Evolutionary conservation across 2,329 filamentous ascomycete species (phyloP).

Genomic region (Cytospora piceae): DNA sequence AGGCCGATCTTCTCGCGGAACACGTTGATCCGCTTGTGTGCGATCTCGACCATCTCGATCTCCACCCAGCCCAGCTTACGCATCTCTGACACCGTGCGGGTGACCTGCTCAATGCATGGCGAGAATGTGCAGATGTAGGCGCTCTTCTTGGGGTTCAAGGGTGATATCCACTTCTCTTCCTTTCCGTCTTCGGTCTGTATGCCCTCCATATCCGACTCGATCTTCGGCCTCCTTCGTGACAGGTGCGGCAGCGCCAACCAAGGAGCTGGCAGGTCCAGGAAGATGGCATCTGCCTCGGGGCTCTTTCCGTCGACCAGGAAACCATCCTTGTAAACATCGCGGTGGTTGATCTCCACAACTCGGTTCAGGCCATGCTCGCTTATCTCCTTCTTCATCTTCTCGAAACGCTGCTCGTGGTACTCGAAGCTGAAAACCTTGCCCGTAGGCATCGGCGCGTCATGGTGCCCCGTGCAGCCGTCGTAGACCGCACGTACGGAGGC

Average conservation of each 20-base stretch:
- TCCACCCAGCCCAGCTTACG: conserved; percentile 85
- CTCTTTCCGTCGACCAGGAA: conserved; percentile 66
- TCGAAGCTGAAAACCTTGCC: conserved; percentile 84
- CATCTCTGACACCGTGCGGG: conserved; percentile 79
- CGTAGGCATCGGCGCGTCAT: conserved; percentile 45
- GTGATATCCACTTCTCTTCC: conserved; percentile 53
- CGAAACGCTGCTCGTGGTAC: conserved; percentile 73
- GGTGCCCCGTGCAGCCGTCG: conserved; percentile 59
- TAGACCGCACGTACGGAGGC: conserved; percentile 77
- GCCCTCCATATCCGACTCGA: conserved; percentile 32
- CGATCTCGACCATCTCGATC: conserved; percentile 91
- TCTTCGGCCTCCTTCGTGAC: conserved; percentile 54
- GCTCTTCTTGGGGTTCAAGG: conserved; percentile 71
- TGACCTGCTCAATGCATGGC: conserved; percentile 96
- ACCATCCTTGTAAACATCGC: conserved; percentile 77
- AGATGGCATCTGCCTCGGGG: conserved; percentile 71
- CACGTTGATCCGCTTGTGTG: conserved; percentile 78
- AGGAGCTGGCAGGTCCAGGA: conserved; percentile 79
- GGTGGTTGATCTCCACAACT: conserved; percentile 73
- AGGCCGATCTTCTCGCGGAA: conserved; percentile 80
- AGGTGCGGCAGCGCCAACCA: conserved; percentile 80
- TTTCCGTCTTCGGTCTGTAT: conserved; percentile 27
- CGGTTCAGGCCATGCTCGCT: conserved; percentile 66
- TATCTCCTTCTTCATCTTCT: conserved; percentile 72
- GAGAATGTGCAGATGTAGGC: conserved; percentile 91